Evolutionary conservation across 345 rosid species (phyloP).

Genomic region (Euphorbia pulcherrima): DNA sequence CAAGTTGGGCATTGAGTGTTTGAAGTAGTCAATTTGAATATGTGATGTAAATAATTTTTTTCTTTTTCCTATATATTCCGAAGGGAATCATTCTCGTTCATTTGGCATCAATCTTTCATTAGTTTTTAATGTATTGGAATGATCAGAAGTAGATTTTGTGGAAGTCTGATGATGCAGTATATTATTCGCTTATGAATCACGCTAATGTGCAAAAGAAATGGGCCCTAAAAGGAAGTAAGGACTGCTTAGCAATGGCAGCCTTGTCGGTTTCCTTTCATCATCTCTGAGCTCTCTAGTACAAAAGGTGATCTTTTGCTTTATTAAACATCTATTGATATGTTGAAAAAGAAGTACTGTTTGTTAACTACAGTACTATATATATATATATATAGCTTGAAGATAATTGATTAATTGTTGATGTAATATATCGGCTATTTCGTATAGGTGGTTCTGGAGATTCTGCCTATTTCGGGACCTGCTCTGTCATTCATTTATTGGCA

Average conservation of each 20-base stretch:
- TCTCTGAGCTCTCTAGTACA: not conserved
- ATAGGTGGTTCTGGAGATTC: no score
- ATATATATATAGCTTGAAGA: no score
- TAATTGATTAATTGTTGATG: no score
- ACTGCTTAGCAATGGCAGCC: not conserved
- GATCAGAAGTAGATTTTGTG: not conserved
- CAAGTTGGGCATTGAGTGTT: slow-evolving; percentile 22
- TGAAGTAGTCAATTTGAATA: not conserved
- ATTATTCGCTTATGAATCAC: slow-evolving; percentile 31
- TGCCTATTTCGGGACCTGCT: no score
- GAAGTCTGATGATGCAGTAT: not conserved
- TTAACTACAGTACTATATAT: no score
- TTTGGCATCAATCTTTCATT: not conserved
- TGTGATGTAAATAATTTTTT: slow-evolving; percentile 16
- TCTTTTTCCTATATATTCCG: not conserved
- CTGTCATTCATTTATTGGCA: no score
- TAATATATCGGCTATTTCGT: no score
- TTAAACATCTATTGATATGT: not conserved
- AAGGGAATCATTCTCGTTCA: not conserved
- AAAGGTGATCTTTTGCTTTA: not conserved
- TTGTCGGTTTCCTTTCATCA: not conserved
- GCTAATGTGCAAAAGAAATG: slow-evolving; percentile 8
- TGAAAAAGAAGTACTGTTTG: no score
- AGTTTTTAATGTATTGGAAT: not conserved
- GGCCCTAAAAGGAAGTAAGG: not conserved